These are phyloP conservation scores for Rubus idaeus DNA, from an alignment of 306 rosid species.

Conservation along the genomic window DNA sequence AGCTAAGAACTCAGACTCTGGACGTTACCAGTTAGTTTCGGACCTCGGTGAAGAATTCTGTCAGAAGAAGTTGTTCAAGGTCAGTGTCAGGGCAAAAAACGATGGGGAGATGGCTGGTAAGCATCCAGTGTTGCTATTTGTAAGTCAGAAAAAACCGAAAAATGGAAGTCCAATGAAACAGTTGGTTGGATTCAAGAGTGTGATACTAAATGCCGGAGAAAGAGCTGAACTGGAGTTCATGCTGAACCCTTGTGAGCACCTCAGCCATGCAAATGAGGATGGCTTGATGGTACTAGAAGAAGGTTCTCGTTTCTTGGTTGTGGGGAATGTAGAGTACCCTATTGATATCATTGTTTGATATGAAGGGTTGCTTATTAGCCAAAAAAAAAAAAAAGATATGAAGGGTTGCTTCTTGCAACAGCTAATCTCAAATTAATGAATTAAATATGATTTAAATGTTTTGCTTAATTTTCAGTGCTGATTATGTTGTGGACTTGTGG, in stretches of 20 bases:
- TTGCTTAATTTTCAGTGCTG: background rate
- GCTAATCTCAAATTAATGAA: background rate
- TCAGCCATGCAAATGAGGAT: constrained; percentile 67
- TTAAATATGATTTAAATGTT: background rate
- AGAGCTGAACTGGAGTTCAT: constrained; percentile 48
- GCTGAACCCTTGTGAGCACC: constrained; percentile 76
- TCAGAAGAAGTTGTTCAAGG: constrained; percentile 43
- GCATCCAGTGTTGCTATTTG: constrained; percentile 70
- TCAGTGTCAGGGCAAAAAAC: constrained; percentile 54
- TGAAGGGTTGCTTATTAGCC: no score
- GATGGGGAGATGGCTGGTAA: constrained; percentile 73
- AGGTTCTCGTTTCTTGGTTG: constrained; percentile 67
- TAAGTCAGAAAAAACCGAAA: constrained; percentile 30
- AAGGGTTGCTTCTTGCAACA: constrained; percentile 13
- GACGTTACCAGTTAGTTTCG: constrained; percentile 51
- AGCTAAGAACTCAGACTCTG: constrained; percentile 44
- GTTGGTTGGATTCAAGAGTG: constrained; percentile 66
- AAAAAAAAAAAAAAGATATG: no score
- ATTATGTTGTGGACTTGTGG: no score
- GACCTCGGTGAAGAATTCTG: constrained; percentile 57
- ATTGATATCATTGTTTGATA: constrained; percentile 55
- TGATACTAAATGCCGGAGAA: constrained; percentile 62
- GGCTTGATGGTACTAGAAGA: constrained; percentile 72
- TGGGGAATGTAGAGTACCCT: constrained; percentile 70
- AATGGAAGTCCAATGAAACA: constrained; percentile 59